Base-by-base conservation (phyloP, 2,329 filamentous ascomycete genomes). In the Piedraia hortae region DNA sequence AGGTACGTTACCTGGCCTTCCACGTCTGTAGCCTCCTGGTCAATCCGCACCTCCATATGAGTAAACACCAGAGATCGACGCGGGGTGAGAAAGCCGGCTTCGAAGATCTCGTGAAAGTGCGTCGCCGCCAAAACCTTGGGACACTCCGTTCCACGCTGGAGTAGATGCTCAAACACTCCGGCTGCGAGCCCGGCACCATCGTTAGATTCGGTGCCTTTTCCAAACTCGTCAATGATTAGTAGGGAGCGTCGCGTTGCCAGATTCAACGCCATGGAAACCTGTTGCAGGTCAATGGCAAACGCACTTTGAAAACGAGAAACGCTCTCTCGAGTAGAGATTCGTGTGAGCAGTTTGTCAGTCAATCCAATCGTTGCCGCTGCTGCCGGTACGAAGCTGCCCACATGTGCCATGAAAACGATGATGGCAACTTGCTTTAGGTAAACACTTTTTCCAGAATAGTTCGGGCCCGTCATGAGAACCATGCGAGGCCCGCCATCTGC, bases 361-460 rank as follows among this genome's bases (percentile, higher is more conserved):
- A 93, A 46, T 1, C 85, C 82, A 29, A 97, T 68, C 1, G 47
- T 59, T 5, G 80, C 82, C 13, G 46, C 51, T 9, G 66, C 56
- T 1, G 80, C 82, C 1, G 85, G 82, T 1, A 97, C 74, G 39
- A 74, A 93, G 41, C 77, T 82, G 22, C 85, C 85, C 23, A 90
- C 62, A 38, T 97, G 85, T 1, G 85, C 75, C 44, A 97, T 59
- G 39, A 85, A 91, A 8, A 89, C 67, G 26, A 90, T 85, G 21
- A 91, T 50, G 4, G 80, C 85, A 14, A 75, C 62, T 42, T 97
- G 82, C 43, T 89, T 97, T 39, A 93, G 56, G 43, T 90, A 93
- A 0, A 93, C 63, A 34, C 78, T 93, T 44, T 97, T 97, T 0
- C 85, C 85, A 0, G 85, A 93, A 41, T 85, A 88, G 34, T 97